These are phyloP conservation scores for Camellia granthamiana DNA, from an alignment of 148 eudicot species.

Conservation along the genomic window DNA sequence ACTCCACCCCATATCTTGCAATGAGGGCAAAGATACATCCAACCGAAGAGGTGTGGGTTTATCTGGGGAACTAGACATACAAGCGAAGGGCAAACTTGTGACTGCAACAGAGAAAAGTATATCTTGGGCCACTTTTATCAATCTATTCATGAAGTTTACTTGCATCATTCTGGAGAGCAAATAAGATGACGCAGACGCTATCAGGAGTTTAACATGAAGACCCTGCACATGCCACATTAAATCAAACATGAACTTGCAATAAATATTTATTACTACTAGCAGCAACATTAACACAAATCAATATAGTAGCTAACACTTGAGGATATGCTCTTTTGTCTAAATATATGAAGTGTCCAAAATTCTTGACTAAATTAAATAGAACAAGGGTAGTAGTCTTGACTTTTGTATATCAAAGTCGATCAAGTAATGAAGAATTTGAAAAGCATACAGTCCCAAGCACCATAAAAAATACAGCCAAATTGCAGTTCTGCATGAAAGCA, in stretches of 20 bases:
- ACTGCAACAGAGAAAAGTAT: slow-evolving; percentile 33
- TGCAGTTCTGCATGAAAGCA: neutral
- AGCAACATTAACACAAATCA: neutral
- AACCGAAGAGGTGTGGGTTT: slow-evolving; percentile 79
- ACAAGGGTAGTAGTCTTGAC: neutral
- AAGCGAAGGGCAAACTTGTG: slow-evolving; percentile 61
- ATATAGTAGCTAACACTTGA: neutral
- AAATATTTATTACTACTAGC: neutral
- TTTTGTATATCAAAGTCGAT: neutral
- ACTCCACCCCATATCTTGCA: slow-evolving; percentile 72
- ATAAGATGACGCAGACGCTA: slow-evolving; percentile 41
- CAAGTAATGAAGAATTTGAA: neutral
- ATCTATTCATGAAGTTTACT: slow-evolving; percentile 27
- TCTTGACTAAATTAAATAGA: neutral
- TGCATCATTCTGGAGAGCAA: slow-evolving; percentile 42
- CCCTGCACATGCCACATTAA: slow-evolving; percentile 48
- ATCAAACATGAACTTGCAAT: slow-evolving; percentile 11
- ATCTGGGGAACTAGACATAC: slow-evolving; percentile 61
- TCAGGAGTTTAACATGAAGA: slow-evolving; percentile 29
- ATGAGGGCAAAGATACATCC: slow-evolving; percentile 69
- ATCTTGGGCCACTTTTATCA: slow-evolving; percentile 27
- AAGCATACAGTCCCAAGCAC: neutral
- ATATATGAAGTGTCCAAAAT: neutral
- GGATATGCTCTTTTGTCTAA: neutral
- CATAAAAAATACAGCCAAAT: neutral